These are phyloP conservation scores for Sphagnum magellanicum DNA, from an alignment of 228 moss, liverwort and hornwort genomes.

Conservation along the genomic window DNA sequence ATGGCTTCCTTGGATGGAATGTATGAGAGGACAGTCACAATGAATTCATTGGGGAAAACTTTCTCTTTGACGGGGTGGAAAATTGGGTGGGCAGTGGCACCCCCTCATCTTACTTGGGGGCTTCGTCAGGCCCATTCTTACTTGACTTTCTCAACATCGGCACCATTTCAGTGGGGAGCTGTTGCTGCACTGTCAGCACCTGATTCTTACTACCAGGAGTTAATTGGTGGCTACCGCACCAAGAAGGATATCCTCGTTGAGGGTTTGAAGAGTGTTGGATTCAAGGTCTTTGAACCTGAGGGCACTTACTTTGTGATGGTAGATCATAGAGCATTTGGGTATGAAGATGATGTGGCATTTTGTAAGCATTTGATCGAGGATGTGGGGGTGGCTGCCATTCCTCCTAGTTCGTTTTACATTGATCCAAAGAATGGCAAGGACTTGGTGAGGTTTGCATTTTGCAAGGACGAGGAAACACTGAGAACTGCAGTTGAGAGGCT, in stretches of 20 bases:
- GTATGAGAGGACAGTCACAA: slow-evolving; percentile 86
- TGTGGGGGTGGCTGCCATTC: slow-evolving; percentile 93
- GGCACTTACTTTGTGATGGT: slow-evolving; percentile 99
- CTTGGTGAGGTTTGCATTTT: slow-evolving; percentile 93
- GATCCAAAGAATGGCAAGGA: slow-evolving; percentile 72
- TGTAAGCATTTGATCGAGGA: slow-evolving; percentile 95
- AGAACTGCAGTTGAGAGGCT: slow-evolving; percentile 61
- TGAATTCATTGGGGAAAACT: slow-evolving; percentile 95
- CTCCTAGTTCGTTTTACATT: slow-evolving; percentile 74
- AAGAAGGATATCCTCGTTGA: slow-evolving; percentile 79
- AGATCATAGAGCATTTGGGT: slow-evolving; percentile 91
- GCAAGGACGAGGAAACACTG: slow-evolving; percentile 80
- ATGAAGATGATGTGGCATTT: slow-evolving; percentile 70
- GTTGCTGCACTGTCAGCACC: slow-evolving; percentile 76
- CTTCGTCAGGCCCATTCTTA: slow-evolving; percentile 83
- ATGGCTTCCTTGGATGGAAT: slow-evolving; percentile 86
- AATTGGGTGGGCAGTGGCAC: slow-evolving; percentile 95
- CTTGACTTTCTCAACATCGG: slow-evolving; percentile 79
- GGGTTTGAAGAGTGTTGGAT: slow-evolving; percentile 86
- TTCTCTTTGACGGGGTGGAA: slow-evolving; percentile 99
- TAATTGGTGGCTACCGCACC: slow-evolving; percentile 49
- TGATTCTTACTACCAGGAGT: slow-evolving; percentile 67
- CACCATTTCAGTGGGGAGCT: slow-evolving; percentile 89
- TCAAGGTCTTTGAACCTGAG: slow-evolving; percentile 79
- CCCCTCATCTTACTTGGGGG: slow-evolving; percentile 68